Conservation (phyloP, 345 rosid species). For the Populus euphratica region DNA sequence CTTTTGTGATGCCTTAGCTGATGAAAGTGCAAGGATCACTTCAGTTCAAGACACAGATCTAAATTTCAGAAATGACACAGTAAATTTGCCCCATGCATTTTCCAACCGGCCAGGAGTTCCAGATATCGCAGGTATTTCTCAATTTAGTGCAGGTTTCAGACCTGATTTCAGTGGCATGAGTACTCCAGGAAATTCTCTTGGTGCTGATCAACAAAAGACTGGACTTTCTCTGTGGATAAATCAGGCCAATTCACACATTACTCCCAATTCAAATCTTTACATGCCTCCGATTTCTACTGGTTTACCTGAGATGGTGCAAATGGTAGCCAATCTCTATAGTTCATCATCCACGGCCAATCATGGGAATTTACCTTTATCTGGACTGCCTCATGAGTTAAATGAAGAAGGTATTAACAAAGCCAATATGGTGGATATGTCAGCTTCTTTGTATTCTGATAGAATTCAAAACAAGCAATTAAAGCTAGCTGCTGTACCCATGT, state of each 20-base stretch:
- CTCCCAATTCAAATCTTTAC: constrained; percentile 15
- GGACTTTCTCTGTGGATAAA: constrained; percentile 29
- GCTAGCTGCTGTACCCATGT: constrained; percentile 53
- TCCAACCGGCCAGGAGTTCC: constrained; percentile 39
- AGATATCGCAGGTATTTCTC: constrained; percentile 43
- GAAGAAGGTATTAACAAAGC: constrained; percentile 31
- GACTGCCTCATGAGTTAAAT: constrained; percentile 38
- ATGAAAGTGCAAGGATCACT: constrained; percentile 66
- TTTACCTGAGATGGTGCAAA: constrained; percentile 59
- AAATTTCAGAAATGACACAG: constrained; percentile 46
- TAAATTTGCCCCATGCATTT: constrained; percentile 53
- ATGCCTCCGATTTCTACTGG: constrained; percentile 23
- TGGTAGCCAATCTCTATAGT: constrained; percentile 47
- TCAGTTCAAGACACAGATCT: constrained; percentile 51
- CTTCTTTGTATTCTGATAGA: constrained; percentile 39
- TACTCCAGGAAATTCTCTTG: constrained; percentile 27
- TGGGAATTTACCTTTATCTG: constrained; percentile 51
- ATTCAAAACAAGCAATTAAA: constrained; percentile 36
- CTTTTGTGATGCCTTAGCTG: constrained; percentile 87
- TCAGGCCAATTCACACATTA: constrained; percentile 15
- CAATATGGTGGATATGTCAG: constrained; percentile 14
- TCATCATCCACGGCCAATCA: constrained; percentile 44
- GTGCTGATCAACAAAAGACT: constrained; percentile 24
- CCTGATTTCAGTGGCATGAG: constrained; percentile 41
- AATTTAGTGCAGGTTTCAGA: constrained; percentile 43